Conservation (phyloP, 176 grass and related monocot species). For the Avena eriantha region DNA sequence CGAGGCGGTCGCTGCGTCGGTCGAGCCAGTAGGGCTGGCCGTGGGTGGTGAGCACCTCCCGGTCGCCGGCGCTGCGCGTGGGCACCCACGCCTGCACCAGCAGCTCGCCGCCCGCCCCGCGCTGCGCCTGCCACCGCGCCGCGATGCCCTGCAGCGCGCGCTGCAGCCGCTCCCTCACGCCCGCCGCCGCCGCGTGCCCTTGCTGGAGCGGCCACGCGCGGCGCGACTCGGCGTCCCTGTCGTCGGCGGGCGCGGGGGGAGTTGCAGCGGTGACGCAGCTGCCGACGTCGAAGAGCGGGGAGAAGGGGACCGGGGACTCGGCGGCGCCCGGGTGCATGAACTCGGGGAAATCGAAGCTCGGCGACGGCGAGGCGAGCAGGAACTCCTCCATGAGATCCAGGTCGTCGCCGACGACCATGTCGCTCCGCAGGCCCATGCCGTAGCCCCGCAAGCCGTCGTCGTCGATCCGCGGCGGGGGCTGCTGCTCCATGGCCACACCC, state of each 20-base stretch:
- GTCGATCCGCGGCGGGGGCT: not conserved
- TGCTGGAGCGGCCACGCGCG: slow-evolving; percentile 34
- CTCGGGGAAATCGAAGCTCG: slow-evolving; percentile 53
- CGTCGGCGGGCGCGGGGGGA: not conserved
- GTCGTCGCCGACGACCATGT: slow-evolving; percentile 41
- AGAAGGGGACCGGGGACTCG: slow-evolving; percentile 35
- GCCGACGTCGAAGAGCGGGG: slow-evolving; percentile 53
- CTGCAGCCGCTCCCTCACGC: slow-evolving; percentile 66
- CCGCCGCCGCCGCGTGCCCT: not conserved
- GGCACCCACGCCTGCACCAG: slow-evolving; percentile 91
- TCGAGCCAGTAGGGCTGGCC: slow-evolving; percentile 83
- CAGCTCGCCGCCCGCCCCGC: slow-evolving; percentile 51
- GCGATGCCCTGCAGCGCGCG: slow-evolving; percentile 71
- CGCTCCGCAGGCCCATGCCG: slow-evolving; percentile 33
- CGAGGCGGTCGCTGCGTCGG: slow-evolving; percentile 55
- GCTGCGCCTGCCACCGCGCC: slow-evolving; percentile 51
- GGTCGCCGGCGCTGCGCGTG: slow-evolving; percentile 62
- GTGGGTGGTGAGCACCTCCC: slow-evolving; percentile 84
- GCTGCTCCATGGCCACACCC: slow-evolving; percentile 47
- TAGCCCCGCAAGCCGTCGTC: slow-evolving; percentile 16
- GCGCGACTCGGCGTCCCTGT: not conserved
- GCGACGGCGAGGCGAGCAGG: slow-evolving; percentile 39
- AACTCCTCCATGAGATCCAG: slow-evolving; percentile 84
- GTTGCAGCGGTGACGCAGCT: slow-evolving; percentile 45
- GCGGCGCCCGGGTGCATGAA: slow-evolving; percentile 25